These are phyloP conservation scores for Choiromyces venosus DNA, from an alignment of 495 filamentous ascomycete species.

Conservation along the genomic window DNA sequence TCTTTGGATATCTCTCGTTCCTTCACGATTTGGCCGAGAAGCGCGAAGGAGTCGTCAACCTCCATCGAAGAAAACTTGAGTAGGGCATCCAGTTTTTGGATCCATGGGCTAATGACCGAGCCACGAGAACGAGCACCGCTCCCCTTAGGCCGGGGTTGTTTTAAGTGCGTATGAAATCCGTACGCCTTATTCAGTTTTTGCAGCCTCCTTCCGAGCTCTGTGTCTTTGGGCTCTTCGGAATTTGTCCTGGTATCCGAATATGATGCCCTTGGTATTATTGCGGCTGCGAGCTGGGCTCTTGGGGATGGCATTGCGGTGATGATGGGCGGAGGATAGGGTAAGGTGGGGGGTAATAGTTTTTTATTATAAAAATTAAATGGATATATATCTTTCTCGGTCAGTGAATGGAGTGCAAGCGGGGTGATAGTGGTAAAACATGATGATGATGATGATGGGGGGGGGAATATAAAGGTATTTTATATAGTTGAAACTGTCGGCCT, in stretches of 20 bases:
- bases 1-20: background rate
- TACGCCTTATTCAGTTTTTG: background rate
- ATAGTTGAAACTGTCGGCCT: background rate
- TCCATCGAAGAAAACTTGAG: background rate
- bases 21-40: background rate
- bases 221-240: background rate
- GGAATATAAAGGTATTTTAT: constrained; percentile 1
- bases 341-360: background rate
- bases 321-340: too few species aligned
- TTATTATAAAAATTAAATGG: background rate
- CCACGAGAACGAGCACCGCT: background rate
- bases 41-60: background rate
- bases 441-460: too few species aligned
- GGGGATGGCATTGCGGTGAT: background rate
- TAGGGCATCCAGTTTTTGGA: background rate
- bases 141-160: background rate
- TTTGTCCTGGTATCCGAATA: too few species aligned
- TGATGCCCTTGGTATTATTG: background rate
- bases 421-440: background rate
- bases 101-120: background rate
- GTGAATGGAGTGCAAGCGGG: background rate
- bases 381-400: background rate
- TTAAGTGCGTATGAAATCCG: background rate
- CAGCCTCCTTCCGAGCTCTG: background rate
- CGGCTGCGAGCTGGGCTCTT: background rate